Evolutionary conservation across 331 rosid species (phyloP).

Genomic region (Quercus phellos): DNA sequence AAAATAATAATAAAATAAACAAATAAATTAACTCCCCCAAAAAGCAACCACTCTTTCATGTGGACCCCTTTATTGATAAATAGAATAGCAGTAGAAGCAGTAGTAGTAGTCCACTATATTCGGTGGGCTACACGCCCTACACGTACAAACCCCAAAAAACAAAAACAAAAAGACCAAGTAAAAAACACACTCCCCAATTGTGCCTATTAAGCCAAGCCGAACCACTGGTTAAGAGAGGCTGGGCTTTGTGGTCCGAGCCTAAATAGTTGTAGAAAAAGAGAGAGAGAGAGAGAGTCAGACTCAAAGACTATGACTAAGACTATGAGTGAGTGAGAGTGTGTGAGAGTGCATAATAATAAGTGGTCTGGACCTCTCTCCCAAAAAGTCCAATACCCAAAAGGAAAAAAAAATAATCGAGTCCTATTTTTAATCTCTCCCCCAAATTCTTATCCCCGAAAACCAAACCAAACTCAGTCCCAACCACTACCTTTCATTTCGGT

Average conservation of each 20-base stretch:
- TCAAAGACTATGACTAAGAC: too few relatives aligned
- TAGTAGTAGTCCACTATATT: conserved; percentile 28
- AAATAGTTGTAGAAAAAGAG: too few relatives aligned
- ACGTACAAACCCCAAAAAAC: conserved; percentile 14
- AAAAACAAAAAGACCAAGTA: background rate
- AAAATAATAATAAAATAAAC: background rate
- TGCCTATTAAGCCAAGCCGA: too few relatives aligned
- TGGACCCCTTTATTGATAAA: conserved; percentile 29
- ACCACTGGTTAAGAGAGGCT: too few relatives aligned
- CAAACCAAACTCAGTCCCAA: conserved; percentile 11
- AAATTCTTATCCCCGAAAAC: conserved; percentile 32
- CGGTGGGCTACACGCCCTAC: conserved; percentile 43
- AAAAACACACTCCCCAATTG: background rate
- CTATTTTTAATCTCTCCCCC: conserved; percentile 27
- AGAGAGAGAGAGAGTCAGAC: too few relatives aligned
- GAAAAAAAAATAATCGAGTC: conserved; percentile 32
- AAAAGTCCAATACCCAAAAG: conserved; percentile 46
- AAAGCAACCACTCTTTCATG: background rate
- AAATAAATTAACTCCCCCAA: background rate
- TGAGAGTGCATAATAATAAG: conserved; percentile 7
- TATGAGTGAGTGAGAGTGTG: too few relatives aligned
- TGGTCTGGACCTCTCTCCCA: conserved; percentile 45
- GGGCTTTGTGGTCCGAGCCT: too few relatives aligned
- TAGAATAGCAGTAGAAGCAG: background rate
- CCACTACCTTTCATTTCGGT: conserved; percentile 34